phyloP scores from a whole-genome alignment of 805 yeast species.

The Wickerhamiella allomyrinae region DNA sequence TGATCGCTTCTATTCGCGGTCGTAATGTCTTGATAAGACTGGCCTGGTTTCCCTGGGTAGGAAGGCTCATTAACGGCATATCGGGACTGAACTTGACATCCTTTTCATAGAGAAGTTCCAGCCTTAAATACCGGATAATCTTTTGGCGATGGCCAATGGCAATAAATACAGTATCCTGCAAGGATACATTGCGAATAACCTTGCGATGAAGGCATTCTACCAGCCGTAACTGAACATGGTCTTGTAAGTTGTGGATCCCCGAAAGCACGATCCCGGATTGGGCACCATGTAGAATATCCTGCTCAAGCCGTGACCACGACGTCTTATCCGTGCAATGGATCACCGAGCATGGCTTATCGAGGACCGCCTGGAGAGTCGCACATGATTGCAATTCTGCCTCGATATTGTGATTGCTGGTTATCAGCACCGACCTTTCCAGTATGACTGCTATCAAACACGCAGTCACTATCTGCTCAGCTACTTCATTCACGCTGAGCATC shows the following conservation, averaged over 20 bases:
- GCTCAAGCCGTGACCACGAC: not conserved
- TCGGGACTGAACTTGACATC: not conserved
- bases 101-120: not conserved
- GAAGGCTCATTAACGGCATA: not conserved
- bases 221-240: not conserved
- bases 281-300: not conserved
- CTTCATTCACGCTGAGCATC: not conserved
- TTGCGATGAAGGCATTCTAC: not conserved
- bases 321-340: not conserved
- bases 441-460: not conserved
- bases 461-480: not conserved
- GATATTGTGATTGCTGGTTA: not conserved
- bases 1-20: conserved; percentile 15
- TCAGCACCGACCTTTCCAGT: not conserved
- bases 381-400: not conserved
- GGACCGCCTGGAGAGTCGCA: not conserved
- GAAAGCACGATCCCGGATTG: not conserved
- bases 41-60: not conserved
- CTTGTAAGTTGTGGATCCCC: not conserved
- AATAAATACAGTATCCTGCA: not conserved
- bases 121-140: not conserved
- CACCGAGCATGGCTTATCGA: not conserved
- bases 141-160: not conserved
- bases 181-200: not conserved
- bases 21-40: not conserved